Base-by-base conservation (phyloP, 805 yeast genomes). In the Yarrowia sp. region DNA sequence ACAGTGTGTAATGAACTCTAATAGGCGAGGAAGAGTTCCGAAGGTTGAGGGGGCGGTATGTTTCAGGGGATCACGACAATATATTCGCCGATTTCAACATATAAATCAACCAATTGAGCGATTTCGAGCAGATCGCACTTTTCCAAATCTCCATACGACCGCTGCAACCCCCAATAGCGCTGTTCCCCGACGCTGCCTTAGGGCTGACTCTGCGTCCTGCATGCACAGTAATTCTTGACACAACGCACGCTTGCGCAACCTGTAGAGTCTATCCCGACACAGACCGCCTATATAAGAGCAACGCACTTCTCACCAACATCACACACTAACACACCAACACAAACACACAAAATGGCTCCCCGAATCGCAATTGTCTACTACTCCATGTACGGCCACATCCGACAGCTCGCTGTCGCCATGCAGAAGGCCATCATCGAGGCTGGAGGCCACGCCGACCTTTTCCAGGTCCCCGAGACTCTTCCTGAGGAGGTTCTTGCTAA, bases 401-500 rank as follows among this genome's bases (percentile, higher is more conserved):
- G 84, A 66, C 75, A 78, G 42, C 70, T 88, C 69, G 96, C 96
- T 35, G 82, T 85, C 72, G 77, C 87, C 44, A 83, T 83, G 70
- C 81, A 86, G 75, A 75, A 75, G 62, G 96, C 96, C 68, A 80
- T 88, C 42, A 80, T 88, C 44, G 85, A 82, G 71, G 78, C 82
- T 14, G 96, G 93, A 65, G 85, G 86, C 63, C 63, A 71, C 19
- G 96, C 88, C 33, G 85, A 84, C 68, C 78, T 90, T 67, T 88
- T 75, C 80, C 96, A 87, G 77, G 84, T 91, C 61, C 85, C 88
- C 63, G 97, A 90, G 76, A 90, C 96, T 27, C 77, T 90, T 51
- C 68, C 84, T 18, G 78, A 79, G 38, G 90, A 83, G 12, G 78
- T 86, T n/a, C 79, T 90, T 66, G 72, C 74, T 47, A 74, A 77